Base-by-base conservation (phyloP, 257 asterid genomes). In the Linderniella brevidens region DNA sequence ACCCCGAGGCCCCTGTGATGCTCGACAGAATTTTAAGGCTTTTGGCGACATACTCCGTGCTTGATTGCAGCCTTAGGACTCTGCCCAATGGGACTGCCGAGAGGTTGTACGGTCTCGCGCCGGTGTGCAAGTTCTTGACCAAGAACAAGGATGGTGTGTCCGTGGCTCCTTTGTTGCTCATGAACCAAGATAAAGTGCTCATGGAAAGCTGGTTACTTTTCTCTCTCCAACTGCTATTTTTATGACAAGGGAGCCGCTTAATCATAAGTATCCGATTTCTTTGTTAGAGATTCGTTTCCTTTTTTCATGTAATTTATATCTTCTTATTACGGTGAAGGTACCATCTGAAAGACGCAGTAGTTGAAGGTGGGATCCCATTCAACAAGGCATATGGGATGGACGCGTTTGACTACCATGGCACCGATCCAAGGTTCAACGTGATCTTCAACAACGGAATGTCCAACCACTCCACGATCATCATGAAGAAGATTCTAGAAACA, bases 331-430 rank as follows among this genome's bases (percentile, higher is more conserved):
- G n/a, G n/a, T n/a, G n/a, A n/a, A 65, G 84, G 77, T 44, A 61
- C 17, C 59, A 69, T 29, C 17, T 76, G 1, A 67, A 62, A 54
- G 76, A 76, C 46, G 64, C 74, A 12, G 41, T 78, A 40, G 39
- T 71, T 9, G 78, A 68, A 0, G 83, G 88, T 7, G 76, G 66
- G 16, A 20, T 17, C 2, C 64, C 83, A 0, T 71, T 74, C 54
- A 20, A 71, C 13, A 61, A 41, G 52, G 78, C 68, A 0, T 12
- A 71, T 36, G 83, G 76, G 0, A 68, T 71, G 72, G 52, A 14
- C 18, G 54, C 41, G 9, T 71, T 74, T 10, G 76, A 64, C 15
- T 70, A 78, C 32, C 9, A 5, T 0, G 60, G 9, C 0, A 61
- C 32, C 3, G 63, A 74, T 12, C 59, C 58, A 0, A 68, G 63